Evolutionary conservation across 805 yeast species (phyloP), one percentile per base, ranked within the genome.

Genomic region (Yarrowia sp.): DNA sequence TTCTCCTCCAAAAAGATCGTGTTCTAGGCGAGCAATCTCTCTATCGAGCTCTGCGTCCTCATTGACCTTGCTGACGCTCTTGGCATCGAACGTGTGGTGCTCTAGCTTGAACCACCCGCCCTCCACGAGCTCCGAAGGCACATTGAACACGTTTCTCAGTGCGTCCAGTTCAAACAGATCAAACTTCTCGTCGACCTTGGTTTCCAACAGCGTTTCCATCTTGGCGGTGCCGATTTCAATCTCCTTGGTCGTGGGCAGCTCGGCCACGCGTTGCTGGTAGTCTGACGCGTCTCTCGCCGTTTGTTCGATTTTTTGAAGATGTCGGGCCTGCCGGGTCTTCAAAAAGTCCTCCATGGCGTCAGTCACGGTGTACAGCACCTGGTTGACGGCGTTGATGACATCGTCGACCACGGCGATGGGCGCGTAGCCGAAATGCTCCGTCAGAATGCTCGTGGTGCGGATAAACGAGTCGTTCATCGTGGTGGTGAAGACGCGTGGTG

Each of bases 131-230:
- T 87, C 89, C 6, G 77, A 77, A 0, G 97, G 97, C 17, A 93
- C 79, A 13, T 83, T 84, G 67, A 93, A 80, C 13, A 93, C 85
- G 74, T 93, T 93, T 73, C 97, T 79, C 63, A 91, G 78, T 1
- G 90, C 84, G 76, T 93, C 93, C 40, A 92, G 79, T 77, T 93
- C 98, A 72, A 91, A 87, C 75, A 88, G 88, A 76, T 93, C 98
- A 75, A 91, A 92, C 74, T 90, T 90, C 71, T 83, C 83, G 77
- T 92, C 97, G 12, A 92, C 89, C 0, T 87, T 83, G 69, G 86
- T 84, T 73, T 90, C 97, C 67, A 93, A 73, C 30, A 90, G 76
- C 0, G 92, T 86, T 73, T 92, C 97, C 49, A 92, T 78, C 74
- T 88, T 86, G 0, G 92, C 95, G 0, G 94, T 87, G 0, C 97